Base-by-base conservation (phyloP, 2,329 filamentous ascomycete genomes). In the Coniella lustricola region DNA sequence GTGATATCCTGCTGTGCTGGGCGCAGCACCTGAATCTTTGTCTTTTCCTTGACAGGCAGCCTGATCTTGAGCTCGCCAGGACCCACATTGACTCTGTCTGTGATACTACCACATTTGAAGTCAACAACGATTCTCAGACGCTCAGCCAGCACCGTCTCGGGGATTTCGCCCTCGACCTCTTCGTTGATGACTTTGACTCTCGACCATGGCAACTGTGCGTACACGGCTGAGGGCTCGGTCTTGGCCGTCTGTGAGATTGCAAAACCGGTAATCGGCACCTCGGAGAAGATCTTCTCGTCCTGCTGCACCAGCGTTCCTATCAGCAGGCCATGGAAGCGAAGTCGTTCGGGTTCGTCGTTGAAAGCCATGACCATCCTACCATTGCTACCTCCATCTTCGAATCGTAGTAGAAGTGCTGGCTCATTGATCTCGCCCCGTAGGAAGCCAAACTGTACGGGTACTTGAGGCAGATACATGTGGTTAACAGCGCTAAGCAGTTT, bases 291-390 rank as follows among this genome's bases (percentile, higher is more conserved):
- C 29, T 76, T 76, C 64, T 94, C 88, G 33, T 81, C 79, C 1
- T 77, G 70, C 14, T 77, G 74, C 16, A 90, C 67, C n/a, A 79
- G 74, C 52, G 85, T 84, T 3, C 87, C 87, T 1, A 84, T 84
- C 16, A 95, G 71, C 1, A 88, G 70, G 16, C 81, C 84, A 60
- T 91, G 85, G 45, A 95, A 75, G 29, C 74, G 74, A 42, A 83
- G 74, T 13, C 88, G 79, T 55, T 90, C 84, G 50, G 81, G 77
- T n/a, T 78, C 72, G 49, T 90, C 81, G 21, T 77, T 73, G 65
- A 96, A 95, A 0, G 86, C 84, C 56, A 94, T 71, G 17, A 90
- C 76, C 74, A 91, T 85, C 3, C 79, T 82, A 32, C 85, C 85
- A 50, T 82, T 81, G 35, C 76, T 71, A 18, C 78, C 75, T 8